These are phyloP conservation scores for Ophiostoma montium DNA, from an alignment of 2,329 filamentous ascomycete genomes.

Conservation along the genomic window DNA sequence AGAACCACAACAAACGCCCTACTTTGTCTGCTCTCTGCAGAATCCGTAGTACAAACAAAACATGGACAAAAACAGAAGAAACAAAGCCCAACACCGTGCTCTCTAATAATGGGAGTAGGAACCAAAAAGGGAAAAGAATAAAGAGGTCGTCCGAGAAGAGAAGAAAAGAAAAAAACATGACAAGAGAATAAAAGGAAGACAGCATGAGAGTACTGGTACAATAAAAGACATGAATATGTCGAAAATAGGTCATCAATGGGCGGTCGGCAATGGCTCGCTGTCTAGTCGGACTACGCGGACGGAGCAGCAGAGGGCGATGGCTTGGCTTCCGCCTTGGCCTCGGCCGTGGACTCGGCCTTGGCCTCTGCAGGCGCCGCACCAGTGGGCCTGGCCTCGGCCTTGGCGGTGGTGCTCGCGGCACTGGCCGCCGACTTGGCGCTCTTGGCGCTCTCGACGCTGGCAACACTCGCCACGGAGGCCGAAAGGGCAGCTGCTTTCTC, in stretches of 20 bases:
- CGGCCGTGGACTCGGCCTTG: not conserved
- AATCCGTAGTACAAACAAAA: not conserved
- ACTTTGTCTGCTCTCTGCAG: constrained; percentile 1
- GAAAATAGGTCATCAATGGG: not conserved
- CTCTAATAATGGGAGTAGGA: not conserved
- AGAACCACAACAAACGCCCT: not conserved
- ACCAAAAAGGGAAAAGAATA: not conserved
- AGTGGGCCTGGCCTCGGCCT: not conserved
- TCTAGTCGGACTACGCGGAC: not conserved
- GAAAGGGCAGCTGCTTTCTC: constrained; percentile 1
- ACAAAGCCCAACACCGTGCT: not conserved
- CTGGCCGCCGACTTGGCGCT: not conserved
- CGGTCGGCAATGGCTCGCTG: not conserved
- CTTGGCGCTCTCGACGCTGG: constrained; percentile 3
- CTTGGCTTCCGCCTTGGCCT: not conserved
- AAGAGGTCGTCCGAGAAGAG: not conserved
- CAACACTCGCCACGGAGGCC: constrained; percentile 1
- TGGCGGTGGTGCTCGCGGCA: not conserved
- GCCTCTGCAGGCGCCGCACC: no score
- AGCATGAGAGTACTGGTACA: constrained; percentile 6
- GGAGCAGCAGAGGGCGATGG: not conserved
- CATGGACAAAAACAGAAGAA: not conserved
- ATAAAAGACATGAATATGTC: not conserved
- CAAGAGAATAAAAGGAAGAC: not conserved
- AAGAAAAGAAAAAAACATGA: not conserved